Base-by-base conservation (phyloP, 2,329 filamentous ascomycete genomes). In the Magnaporthiopsis rhizophila region DNA sequence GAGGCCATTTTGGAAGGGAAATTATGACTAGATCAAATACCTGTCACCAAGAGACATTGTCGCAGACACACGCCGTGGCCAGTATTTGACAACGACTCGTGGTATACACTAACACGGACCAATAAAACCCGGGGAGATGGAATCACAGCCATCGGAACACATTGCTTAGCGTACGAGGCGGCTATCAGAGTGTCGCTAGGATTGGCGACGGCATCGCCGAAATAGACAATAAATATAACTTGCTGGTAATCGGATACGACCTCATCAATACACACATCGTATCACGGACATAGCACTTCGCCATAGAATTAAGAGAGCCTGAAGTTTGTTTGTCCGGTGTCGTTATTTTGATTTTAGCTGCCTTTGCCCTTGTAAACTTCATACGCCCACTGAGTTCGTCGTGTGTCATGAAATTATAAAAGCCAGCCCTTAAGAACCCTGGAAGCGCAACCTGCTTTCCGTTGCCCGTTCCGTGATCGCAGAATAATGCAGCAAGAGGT, bases 271-370 rank as follows among this genome's bases (percentile, higher is more conserved):
- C 13, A 50, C 45, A n/a, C 13, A 21, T 21, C 8, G 13, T 2
- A 30, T 7, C 30, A 30, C 30, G 30, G 30, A 21, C 38, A 50
- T 6, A 6, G 21, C 38, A 21, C 21, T 53, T 53, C 45, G n/a
- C 45, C 18, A n/a, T 53, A 11, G n/a, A n/a, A 53, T 8, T 2
- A 53, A 53, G 8, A 7, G 74, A 76, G 73, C 73, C 75, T 74
- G 34, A 72, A 73, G 32, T n/a, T 32, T 73, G 34, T 24, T 34
- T 24, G 32, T 61, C 18, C 30, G 59, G 21, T 34, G 24, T 24
- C 12, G 18, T 61, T 26, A 3, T 61, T 32, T 30, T 38, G 18
- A 15, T 58, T 58, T 58, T 58, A 21, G 57, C 57, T 58, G 57
- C 57, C 57, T 11, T 53, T 53, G 45, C 45, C n/a, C 45, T 53